Evolutionary conservation across 1,139 yeast genomes (phyloP).

Genomic region (Keqinozyma sinolaborantium): DNA sequence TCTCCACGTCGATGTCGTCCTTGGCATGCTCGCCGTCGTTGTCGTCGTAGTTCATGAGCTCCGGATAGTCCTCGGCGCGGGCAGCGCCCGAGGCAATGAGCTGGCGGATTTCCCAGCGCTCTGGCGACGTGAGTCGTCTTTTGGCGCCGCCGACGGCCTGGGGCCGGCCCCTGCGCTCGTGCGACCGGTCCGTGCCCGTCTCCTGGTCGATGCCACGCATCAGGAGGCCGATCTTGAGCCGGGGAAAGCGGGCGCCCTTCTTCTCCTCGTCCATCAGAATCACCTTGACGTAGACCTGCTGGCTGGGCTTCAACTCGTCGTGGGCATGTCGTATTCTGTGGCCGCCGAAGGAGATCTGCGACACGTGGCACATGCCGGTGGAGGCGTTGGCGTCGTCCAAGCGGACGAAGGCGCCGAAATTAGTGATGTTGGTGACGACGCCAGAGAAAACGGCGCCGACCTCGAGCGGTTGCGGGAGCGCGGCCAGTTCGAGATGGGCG

Average conservation of each 20-base stretch:
- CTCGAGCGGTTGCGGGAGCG: conserved; percentile 12
- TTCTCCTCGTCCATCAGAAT: conserved; percentile 41
- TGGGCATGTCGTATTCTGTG: conserved; percentile 53
- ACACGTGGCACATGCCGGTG: conserved; percentile 73
- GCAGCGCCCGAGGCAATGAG: conserved; percentile 77
- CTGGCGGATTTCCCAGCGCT: conserved; percentile 87
- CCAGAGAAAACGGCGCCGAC: conserved; percentile 57
- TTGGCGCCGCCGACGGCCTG: conserved; percentile 13
- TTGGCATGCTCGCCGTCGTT: conserved; percentile 21
- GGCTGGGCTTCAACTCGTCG: conserved; percentile 55
- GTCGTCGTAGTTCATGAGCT: conserved; percentile 41
- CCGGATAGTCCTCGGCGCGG: conserved; percentile 69
- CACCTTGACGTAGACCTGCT: conserved; percentile 65
- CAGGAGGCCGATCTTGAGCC: conserved; percentile 50
- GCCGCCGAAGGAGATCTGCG: conserved; percentile 53
- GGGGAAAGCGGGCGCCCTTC: conserved; percentile 9
- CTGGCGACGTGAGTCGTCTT: conserved; percentile 74
- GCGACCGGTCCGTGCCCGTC: conserved; percentile 50
- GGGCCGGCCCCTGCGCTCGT: conserved; percentile 22
- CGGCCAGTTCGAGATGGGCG: conserved; percentile 12
- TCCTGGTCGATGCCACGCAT: conserved; percentile 76
- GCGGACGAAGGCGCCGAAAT: conserved; percentile 78
- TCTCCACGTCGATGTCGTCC: conserved; percentile 59
- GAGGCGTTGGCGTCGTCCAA: conserved; percentile 18
- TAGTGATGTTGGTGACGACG: conserved; percentile 51